These are phyloP conservation scores for Aureobasidium namibiae DNA, from an alignment of 2,329 filamentous ascomycete genomes.

Conservation along the genomic window DNA sequence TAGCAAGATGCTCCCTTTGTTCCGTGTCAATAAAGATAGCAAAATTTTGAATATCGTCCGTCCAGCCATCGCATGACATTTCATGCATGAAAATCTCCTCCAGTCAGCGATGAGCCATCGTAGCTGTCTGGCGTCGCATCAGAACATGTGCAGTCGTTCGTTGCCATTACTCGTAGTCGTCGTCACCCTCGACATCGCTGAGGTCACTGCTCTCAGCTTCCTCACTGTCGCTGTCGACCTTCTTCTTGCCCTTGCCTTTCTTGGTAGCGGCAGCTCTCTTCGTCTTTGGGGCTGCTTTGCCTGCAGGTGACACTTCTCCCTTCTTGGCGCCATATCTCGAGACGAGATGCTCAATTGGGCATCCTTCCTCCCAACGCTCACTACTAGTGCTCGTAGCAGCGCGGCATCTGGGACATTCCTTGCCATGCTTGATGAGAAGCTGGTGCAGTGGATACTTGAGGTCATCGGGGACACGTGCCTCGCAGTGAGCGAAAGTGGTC, in stretches of 20 bases:
- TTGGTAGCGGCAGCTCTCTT: not conserved
- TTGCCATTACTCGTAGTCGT: not conserved
- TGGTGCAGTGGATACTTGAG: slow-evolving; percentile 57
- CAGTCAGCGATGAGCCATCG: not conserved
- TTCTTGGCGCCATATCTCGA: slow-evolving; percentile 49
- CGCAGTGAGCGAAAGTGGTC: slow-evolving; percentile 51
- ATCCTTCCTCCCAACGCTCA: slow-evolving; percentile 55
- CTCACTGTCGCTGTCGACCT: slow-evolving; percentile 1
- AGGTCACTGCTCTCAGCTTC: slow-evolving; percentile 5
- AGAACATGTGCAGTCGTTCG: not conserved
- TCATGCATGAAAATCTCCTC: not conserved
- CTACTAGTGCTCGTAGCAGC: slow-evolving; percentile 54
- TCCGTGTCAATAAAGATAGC: not conserved
- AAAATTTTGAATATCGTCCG: too few species aligned
- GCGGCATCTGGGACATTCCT: slow-evolving; percentile 51
- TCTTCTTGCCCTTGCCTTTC: not conserved
- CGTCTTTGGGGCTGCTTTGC: slow-evolving; percentile 49
- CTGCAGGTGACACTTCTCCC: slow-evolving; percentile 25
- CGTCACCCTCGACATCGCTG: slow-evolving; percentile 3
- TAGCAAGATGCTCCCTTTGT: not conserved
- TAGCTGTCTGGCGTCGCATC: not conserved
- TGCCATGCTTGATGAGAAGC: slow-evolving; percentile 55
- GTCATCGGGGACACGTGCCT: slow-evolving; percentile 52
- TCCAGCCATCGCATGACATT: not conserved
- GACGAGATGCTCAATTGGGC: slow-evolving; percentile 56